These are phyloP conservation scores for Colletotrichum orchidophilum DNA, from an alignment of 2,329 filamentous ascomycete species.

Conservation along the genomic window DNA sequence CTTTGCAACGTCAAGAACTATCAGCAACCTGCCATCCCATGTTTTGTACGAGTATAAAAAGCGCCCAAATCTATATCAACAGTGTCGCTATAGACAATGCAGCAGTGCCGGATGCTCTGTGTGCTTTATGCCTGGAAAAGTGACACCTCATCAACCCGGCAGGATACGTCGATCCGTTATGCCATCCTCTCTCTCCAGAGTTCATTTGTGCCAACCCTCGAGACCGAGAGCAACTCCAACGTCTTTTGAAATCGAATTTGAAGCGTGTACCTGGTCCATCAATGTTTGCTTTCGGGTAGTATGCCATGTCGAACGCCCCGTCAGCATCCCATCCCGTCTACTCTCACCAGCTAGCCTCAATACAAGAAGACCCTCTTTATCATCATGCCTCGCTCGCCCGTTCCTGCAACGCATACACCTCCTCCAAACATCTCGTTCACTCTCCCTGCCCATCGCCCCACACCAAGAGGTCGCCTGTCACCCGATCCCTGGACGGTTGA, in stretches of 20 bases:
- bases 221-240: too few relatives aligned
- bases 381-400: background rate
- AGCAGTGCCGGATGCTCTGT: background rate
- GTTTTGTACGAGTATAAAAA: background rate
- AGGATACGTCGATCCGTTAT: background rate
- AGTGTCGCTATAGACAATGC: background rate
- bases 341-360: background rate
- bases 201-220: too few relatives aligned
- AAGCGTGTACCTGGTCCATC: too few relatives aligned
- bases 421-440: background rate
- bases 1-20: background rate
- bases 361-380: background rate
- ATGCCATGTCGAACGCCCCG: too few relatives aligned
- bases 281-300: too few relatives aligned
- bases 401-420: constrained; percentile 7
- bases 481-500: background rate
- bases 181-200: background rate
- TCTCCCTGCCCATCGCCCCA: background rate
- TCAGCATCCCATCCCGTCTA: background rate
- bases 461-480: too few relatives aligned
- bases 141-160: constrained; percentile 4
- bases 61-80: background rate
- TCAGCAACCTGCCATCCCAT: background rate
- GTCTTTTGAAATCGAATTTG: background rate
- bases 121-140: background rate